Evolutionary conservation across 2,329 filamentous ascomycete species (phyloP), one percentile per base, ranked within the genome.

Genomic region (Aurifilum marmelostoma): DNA sequence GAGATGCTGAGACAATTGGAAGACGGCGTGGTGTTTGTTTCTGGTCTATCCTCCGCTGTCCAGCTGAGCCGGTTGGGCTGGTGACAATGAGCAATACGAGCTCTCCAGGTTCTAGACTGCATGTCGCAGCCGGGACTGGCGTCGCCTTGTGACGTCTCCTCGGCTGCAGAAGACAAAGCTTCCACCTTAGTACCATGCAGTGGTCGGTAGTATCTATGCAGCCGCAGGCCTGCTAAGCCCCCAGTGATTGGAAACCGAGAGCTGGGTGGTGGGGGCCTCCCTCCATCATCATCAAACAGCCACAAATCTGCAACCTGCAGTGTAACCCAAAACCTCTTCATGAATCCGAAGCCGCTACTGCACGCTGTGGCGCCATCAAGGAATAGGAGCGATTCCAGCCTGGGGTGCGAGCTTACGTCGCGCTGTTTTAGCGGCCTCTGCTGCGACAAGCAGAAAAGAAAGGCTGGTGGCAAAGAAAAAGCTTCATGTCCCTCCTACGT

Each of bases 271-370:
- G 24, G 43, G n/a, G 21, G 60, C 58, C 34, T 34, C 34, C 34
- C 34, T 50, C 58, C 63, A 63, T 37, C 52, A 63, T 37, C 41
- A 66, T 64, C 59, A 47, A 56, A 64, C 60, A 43, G 63, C 43
- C 58, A 24, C 47, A n/a, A 27, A 65, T 43, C 64, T 69, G 64
- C 69, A 69, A 41, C 32, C 64, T 71, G 69, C 69, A 69, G 60
- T 71, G 69, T 39, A 69, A 69, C 69, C 69, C 69, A 63, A n/a
- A 64, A 47, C 62, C 32, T 58, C 18, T 52, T 43, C 6, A 29
- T 37, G 39, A 63, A 41, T 63, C 56, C 63, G 34, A 67, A 50
- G 52, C 59, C 66, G 59, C 66, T 68, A 66, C 66, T 63, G 65
- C 58, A 67, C 47, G 47, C 34, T 65, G 34, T 29, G 43, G 39